Evolutionary conservation across 805 yeast genomes (phyloP), one percentile per base, ranked within the genome.

Genomic region (Candida namnaoensis): DNA sequence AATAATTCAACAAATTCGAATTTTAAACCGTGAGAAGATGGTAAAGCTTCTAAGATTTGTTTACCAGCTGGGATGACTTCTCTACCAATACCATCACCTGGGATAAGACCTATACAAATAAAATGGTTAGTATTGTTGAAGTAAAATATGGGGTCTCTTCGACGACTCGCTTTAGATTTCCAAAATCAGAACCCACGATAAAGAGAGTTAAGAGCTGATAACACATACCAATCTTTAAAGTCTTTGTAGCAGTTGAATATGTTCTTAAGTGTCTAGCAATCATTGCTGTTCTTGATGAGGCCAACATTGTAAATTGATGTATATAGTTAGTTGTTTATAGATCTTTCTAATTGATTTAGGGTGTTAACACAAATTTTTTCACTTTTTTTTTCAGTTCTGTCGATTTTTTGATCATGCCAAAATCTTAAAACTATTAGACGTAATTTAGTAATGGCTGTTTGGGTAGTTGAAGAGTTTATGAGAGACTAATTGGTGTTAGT

Each of bases 11-110:
- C 82, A 58, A 93, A 93, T 53, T 88, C 85, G 55, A 93, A 93
- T 42, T 77, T 71, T 50, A 93, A 74, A 35, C 84, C 90, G 55
- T 72, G 83, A 44, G 74, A 69, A n/a, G 82, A 65, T 36, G 91
- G 88, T 44, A 93, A 75, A 47, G 80, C 82, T 65, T 91, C 91
- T 52, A 93, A 72, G 28, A 93, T 77, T 48, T 86, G 85, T 52
- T 78, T 77, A 53, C 99, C 99, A 36, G 98, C 95, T 47, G 99
- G 99, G 46, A 93, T 90, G 38, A 93, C 99, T 67, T 93, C 99
- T 57, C 84, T 79, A 42, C 99, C 99, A 53, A 93, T 93, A 50
- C 99, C 99, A 63, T 93, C 99, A 61, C 99, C 99, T 40, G 99
- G 96, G 53, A 93, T 90, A 58, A 93, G 74, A 45, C 86, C 82